Percentiles rank a stretch among this genome's conserved stretches.
Evolutionary conservation across 257 asterid species (phyloP).

Genomic region (Gardenia jasminoides): DNA sequence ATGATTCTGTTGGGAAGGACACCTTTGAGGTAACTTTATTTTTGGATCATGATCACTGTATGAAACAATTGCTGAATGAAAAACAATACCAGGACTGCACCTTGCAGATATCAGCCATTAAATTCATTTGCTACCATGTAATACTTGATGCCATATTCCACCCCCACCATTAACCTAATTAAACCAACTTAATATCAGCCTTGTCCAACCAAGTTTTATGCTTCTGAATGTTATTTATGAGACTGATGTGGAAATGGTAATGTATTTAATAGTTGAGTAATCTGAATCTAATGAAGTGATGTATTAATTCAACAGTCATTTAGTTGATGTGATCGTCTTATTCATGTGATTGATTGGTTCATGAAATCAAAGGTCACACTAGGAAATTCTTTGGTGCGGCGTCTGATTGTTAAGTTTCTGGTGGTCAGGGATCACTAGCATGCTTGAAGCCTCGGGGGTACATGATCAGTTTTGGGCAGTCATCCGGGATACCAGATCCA

Average conservation of each 20-base stretch:
- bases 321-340: not conserved
- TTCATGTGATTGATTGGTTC: not conserved
- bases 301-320: not conserved
- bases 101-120: not conserved
- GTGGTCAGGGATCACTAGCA: conserved; percentile 76
- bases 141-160: not conserved
- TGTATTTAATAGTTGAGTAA: not conserved
- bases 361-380: not conserved
- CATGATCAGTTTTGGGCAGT: conserved; percentile 92
- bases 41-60: not conserved
- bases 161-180: not conserved
- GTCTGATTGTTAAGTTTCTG: conserved; percentile 16
- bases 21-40: conserved; percentile 70
- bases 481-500: conserved; percentile 82
- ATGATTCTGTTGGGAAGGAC: conserved; percentile 98
- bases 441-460: conserved; percentile 81
- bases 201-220: not conserved
- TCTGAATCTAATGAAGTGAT: not conserved
- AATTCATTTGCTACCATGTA: not conserved
- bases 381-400: not conserved
- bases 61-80: not conserved
- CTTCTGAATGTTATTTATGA: not conserved
- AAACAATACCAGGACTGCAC: not conserved
- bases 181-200: not conserved
- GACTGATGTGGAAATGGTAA: not conserved